phyloP scores from a whole-genome alignment of 1,139 yeast genomes.

The Saccharomyces hybrid region DNA sequence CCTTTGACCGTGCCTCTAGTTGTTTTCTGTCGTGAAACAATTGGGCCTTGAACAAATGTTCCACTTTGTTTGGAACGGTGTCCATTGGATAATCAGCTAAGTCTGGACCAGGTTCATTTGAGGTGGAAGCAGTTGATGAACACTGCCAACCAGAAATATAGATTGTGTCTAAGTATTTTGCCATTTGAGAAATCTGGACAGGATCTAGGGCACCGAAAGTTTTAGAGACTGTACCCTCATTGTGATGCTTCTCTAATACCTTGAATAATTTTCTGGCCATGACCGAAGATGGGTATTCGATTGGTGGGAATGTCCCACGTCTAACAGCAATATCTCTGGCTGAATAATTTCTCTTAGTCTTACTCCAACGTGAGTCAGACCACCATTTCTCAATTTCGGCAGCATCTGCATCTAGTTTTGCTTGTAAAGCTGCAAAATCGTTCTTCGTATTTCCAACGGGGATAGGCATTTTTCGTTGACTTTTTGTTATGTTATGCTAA shows the following conservation, averaged over 20 bases:
- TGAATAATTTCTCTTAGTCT: conserved; percentile 80
- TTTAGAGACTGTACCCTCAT: conserved; percentile 68
- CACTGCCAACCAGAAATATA: conserved; percentile 99
- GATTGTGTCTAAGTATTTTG: conserved; percentile 84
- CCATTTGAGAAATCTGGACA: conserved; percentile 93
- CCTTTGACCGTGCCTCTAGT: conserved; percentile 79
- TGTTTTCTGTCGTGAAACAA: conserved; percentile 96
- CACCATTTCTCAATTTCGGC: conserved; percentile 80
- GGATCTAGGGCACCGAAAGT: conserved; percentile 98
- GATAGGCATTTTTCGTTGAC: conserved; percentile 10
- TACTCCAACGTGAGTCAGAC: conserved; percentile 84
- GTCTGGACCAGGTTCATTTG: conserved; percentile 97
- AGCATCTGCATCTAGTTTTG: conserved; percentile 45
- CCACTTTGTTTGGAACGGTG: conserved; percentile 97
- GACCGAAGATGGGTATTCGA: conserved; percentile 65
- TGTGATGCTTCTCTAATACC: conserved; percentile 64
- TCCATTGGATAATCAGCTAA: conserved; percentile 98
- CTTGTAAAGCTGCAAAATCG: conserved; percentile 18
- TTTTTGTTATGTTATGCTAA: conserved; percentile 1
- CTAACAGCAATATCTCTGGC: conserved; percentile 86
- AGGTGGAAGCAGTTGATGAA: conserved; percentile 93
- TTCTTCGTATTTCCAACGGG: conserved; percentile 8
- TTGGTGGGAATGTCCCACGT: conserved; percentile 63
- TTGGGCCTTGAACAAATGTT: conserved; percentile 95
- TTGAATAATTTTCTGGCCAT: conserved; percentile 79